phyloP scores from a whole-genome alignment of 768 basidiomycete genomes.

The Inosperma sp. region DNA sequence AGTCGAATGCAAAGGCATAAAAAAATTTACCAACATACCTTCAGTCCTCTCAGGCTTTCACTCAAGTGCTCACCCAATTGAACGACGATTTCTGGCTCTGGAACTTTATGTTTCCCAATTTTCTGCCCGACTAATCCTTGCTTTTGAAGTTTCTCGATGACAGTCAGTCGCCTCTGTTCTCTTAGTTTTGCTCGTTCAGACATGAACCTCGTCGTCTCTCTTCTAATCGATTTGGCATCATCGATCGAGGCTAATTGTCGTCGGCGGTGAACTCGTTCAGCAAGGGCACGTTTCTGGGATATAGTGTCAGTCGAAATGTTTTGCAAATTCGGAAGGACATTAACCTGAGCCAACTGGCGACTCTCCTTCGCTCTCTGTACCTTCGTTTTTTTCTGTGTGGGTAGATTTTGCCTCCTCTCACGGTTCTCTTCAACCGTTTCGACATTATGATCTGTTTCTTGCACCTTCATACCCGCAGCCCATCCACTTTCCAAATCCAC shows the following conservation, averaged over 20 bases:
- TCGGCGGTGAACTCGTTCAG: slow-evolving; percentile 56
- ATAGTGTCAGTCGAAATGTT: not conserved
- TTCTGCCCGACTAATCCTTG: slow-evolving; percentile 67
- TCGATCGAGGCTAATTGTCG: slow-evolving; percentile 56
- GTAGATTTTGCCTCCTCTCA: slow-evolving; percentile 40
- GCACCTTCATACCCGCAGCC: slow-evolving; percentile 64
- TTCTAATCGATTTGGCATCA: slow-evolving; percentile 49
- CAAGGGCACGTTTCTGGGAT: slow-evolving; percentile 57
- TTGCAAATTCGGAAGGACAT: slow-evolving; percentile 12
- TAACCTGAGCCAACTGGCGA: slow-evolving; percentile 59
- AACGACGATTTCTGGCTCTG: slow-evolving; percentile 66
- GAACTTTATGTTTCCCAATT: slow-evolving; percentile 77
- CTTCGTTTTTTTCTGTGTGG: slow-evolving; percentile 38
- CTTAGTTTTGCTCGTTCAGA: slow-evolving; percentile 41
- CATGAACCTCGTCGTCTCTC: slow-evolving; percentile 32
- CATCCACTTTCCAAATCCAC: slow-evolving; percentile 33
- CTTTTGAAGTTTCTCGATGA: slow-evolving; percentile 47
- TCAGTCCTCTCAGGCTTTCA: slow-evolving; percentile 77
- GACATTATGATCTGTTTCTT: slow-evolving; percentile 40
- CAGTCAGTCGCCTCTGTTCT: slow-evolving; percentile 38
- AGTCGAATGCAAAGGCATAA: not conserved
- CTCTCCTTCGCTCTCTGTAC: slow-evolving; percentile 64
- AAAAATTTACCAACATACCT: slow-evolving; percentile 47
- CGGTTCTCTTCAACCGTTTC: slow-evolving; percentile 35
- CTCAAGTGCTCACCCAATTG: slow-evolving; percentile 88